These are phyloP conservation scores for Sanghuangporus sanghuang DNA, from an alignment of 1,284 basidiomycete species.

Conservation along the genomic window DNA sequence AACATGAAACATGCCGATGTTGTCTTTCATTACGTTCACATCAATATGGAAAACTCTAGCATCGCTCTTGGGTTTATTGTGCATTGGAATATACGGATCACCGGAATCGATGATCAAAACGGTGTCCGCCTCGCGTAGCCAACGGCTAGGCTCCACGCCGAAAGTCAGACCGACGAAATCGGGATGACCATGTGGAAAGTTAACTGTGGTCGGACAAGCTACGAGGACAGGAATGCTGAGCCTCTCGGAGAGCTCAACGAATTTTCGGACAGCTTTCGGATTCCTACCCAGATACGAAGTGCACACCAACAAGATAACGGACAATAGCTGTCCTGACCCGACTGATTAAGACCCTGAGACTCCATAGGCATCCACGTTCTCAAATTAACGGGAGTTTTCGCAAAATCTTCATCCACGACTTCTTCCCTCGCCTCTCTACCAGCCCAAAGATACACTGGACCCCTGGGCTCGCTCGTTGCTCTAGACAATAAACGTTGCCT, in stretches of 20 bases:
- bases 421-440: conserved; percentile 66
- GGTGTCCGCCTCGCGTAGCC: conserved; percentile 52
- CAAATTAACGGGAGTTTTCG: conserved; percentile 29
- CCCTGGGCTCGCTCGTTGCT: conserved; percentile 59
- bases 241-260: conserved; percentile 42
- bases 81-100: conserved; percentile 57
- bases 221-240: conserved; percentile 53
- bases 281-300: conserved; percentile 56
- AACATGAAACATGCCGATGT: conserved; percentile 49
- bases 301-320: background rate
- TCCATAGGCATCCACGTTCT: conserved; percentile 47
- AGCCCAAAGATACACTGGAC: conserved; percentile 69
- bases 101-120: conserved; percentile 61
- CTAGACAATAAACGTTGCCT: conserved; percentile 27
- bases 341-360: conserved; percentile 42
- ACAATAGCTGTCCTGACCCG: conserved; percentile 31
- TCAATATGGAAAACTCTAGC: conserved; percentile 58
- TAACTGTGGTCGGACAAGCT: conserved; percentile 46
- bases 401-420: conserved; percentile 40
- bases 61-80: conserved; percentile 36
- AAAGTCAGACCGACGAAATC: conserved; percentile 48
- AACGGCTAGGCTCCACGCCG: conserved; percentile 35
- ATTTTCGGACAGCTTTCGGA: conserved; percentile 38
- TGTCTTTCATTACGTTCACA: conserved; percentile 54
- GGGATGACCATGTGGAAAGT: conserved; percentile 54